Evolutionary conservation across 2,329 filamentous ascomycete genomes (phyloP).

Genomic region (Fusarium pseudoanthophilum): DNA sequence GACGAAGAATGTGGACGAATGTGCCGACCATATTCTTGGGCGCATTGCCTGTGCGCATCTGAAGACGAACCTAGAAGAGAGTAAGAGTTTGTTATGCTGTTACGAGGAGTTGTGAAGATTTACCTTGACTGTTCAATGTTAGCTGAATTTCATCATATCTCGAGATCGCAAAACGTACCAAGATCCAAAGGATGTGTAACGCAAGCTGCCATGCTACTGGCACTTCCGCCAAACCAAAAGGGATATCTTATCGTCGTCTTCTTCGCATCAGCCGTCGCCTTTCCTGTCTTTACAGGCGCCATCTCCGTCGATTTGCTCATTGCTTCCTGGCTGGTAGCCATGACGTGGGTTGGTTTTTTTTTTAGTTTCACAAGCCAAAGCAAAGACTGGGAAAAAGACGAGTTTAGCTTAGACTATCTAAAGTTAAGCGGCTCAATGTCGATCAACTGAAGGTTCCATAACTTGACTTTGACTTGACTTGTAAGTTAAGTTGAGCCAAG

Average conservation of each 20-base stretch:
- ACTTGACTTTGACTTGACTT: background rate
- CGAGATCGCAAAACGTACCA: constrained; percentile 64
- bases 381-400: background rate
- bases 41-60: constrained; percentile 81
- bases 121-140: constrained; percentile 61
- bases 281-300: constrained; percentile 29
- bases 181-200: constrained; percentile 95
- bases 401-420: constrained; percentile 28
- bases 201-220: constrained; percentile 88
- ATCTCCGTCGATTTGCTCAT: constrained; percentile 18
- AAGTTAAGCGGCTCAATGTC: constrained; percentile 27
- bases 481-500: background rate
- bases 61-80: constrained; percentile 77
- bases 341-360: constrained; percentile 18
- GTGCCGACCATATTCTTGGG: constrained; percentile 87
- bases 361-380: constrained; percentile 3
- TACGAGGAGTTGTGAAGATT: background rate
- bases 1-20: constrained; percentile 81
- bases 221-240: constrained; percentile 97
- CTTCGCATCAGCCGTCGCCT: constrained; percentile 51
- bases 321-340: constrained; percentile 34
- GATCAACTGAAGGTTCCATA: constrained; percentile 15
- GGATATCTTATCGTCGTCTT: constrained; percentile 68
- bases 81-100: constrained; percentile 6
- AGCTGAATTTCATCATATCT: constrained; percentile 30